A percentile compares a stretch with the other conserved stretches of the same genome.
phyloP scores from a whole-genome alignment of 140 eudicot species.

The Eryngium alpinum region DNA sequence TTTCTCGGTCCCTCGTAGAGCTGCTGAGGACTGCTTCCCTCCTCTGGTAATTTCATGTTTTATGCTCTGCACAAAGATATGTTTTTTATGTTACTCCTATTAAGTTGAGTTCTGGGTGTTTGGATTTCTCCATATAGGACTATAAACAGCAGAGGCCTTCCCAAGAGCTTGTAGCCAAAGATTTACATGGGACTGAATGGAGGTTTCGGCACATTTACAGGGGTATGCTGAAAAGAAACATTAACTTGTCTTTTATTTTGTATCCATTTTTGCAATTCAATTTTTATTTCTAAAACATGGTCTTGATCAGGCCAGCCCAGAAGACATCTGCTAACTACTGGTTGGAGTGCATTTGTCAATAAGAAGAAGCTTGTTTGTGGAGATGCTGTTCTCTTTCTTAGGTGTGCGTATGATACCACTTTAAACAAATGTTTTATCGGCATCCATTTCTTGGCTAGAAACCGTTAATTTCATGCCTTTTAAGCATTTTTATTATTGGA shows the following conservation, averaged over 20 bases:
- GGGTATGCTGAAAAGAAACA: constrained; percentile 31
- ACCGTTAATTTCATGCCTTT: too few species aligned
- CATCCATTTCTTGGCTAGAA: too few species aligned
- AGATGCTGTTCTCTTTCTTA: constrained; percentile 49
- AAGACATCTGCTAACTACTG: constrained; percentile 51
- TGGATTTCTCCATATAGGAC: constrained; percentile 38
- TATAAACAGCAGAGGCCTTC: constrained; percentile 89
- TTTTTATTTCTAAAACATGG: not conserved
- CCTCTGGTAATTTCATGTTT: constrained; percentile 47
- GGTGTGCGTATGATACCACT: constrained; percentile 19
- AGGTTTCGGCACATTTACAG: constrained; percentile 89
- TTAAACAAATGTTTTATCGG: too few species aligned
- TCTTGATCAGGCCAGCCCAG: constrained; percentile 46
- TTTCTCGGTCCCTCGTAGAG: constrained; percentile 95
- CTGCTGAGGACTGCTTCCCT: constrained; percentile 98
- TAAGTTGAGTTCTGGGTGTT: not conserved
- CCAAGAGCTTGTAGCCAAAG: constrained; percentile 94
- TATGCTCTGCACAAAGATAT: not conserved
- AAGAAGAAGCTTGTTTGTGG: constrained; percentile 53
- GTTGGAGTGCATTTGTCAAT: constrained; percentile 51
- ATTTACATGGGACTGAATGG: constrained; percentile 88
- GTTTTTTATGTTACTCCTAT: not conserved
- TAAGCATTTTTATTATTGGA: not conserved
- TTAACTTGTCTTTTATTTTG: not conserved
- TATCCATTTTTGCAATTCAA: not conserved